Conservation (phyloP, 169 alveolate genomes). For the Ichthyophthirius multifiliis region DNA sequence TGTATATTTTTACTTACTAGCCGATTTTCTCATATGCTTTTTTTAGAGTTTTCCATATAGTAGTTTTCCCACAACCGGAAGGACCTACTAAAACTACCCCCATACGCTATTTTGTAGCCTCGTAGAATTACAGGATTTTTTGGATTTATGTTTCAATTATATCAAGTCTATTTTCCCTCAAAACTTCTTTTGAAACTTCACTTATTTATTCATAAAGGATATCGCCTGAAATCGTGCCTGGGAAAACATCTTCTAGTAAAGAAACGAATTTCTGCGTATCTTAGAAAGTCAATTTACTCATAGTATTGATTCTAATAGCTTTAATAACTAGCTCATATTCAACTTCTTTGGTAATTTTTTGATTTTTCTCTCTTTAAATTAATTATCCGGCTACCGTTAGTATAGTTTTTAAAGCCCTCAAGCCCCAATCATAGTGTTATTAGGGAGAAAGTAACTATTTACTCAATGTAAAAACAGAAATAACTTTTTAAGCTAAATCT, state of each 20-base stretch:
- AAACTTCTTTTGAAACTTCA: constrained; percentile 76
- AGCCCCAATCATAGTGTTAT: constrained; percentile 95
- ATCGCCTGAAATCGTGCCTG: constrained; percentile 85
- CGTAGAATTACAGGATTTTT: constrained; percentile 91
- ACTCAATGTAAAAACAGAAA: constrained; percentile 86
- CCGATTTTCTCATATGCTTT: constrained; percentile 78
- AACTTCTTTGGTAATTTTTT: constrained; percentile 54
- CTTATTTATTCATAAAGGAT: constrained; percentile 87
- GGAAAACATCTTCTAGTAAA: constrained; percentile 88
- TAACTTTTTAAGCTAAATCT: constrained; percentile 80
- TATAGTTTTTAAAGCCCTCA: constrained; percentile 91
- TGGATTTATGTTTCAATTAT: constrained; percentile 80
- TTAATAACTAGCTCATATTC: constrained; percentile 82
- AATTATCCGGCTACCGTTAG: constrained; percentile 89
- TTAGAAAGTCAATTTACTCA: constrained; percentile 89
- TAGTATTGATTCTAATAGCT: constrained; percentile 89
- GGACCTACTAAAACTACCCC: constrained; percentile 95
- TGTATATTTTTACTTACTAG: constrained; percentile 71
- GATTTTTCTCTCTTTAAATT: constrained; percentile 69
- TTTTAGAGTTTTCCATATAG: constrained; percentile 89
- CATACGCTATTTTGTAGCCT: constrained; percentile 93
- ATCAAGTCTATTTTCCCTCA: constrained; percentile 73
- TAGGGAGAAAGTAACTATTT: constrained; percentile 86
- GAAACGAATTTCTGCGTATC: constrained; percentile 86
- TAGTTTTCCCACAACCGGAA: constrained; percentile 93